Conservation (phyloP, 1,139 yeast genomes). For the Blastobotrys proliferans region DNA sequence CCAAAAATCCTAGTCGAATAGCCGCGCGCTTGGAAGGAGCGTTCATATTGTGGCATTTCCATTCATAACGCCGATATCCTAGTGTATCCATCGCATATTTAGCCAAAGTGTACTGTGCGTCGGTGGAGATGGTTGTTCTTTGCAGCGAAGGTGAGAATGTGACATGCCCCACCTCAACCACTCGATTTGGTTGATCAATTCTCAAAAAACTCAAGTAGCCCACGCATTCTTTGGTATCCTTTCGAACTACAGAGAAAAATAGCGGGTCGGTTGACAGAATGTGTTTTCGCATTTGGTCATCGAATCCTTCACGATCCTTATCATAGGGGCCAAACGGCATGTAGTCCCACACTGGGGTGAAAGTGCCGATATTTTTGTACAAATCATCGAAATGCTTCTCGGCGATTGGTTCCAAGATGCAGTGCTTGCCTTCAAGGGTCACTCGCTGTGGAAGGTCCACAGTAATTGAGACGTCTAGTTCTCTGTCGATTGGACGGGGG, state of each 20-base stretch:
- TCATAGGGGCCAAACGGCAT: constrained; percentile 22
- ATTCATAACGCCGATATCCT: constrained; percentile 33
- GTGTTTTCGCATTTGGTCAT: not conserved
- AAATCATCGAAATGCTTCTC: constrained; percentile 18
- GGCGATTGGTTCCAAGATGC: constrained; percentile 18
- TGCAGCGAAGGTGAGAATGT: constrained; percentile 28
- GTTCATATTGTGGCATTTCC: constrained; percentile 35
- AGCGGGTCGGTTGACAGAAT: constrained; percentile 16
- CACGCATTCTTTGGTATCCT: constrained; percentile 24
- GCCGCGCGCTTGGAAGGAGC: constrained; percentile 33
- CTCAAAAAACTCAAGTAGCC: constrained; percentile 29
- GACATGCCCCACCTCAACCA: constrained; percentile 32
- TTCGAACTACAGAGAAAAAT: constrained; percentile 24
- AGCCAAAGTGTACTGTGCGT: constrained; percentile 30
- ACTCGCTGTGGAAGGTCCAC: constrained; percentile 3
- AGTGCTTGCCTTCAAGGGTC: constrained; percentile 4
- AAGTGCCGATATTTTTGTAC: constrained; percentile 15
- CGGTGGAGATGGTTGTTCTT: constrained; percentile 32
- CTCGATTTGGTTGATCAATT: constrained; percentile 27
- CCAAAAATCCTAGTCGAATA: constrained; percentile 30
- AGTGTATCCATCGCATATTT: constrained; percentile 29
- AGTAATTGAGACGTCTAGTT: not conserved
- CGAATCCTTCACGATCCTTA: constrained; percentile 14
- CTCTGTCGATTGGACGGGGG: not conserved
- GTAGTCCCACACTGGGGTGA: constrained; percentile 23